These are phyloP conservation scores for Gaeumannomyces sp. DNA, from an alignment of 2,329 filamentous ascomycete genomes.

Conservation along the genomic window DNA sequence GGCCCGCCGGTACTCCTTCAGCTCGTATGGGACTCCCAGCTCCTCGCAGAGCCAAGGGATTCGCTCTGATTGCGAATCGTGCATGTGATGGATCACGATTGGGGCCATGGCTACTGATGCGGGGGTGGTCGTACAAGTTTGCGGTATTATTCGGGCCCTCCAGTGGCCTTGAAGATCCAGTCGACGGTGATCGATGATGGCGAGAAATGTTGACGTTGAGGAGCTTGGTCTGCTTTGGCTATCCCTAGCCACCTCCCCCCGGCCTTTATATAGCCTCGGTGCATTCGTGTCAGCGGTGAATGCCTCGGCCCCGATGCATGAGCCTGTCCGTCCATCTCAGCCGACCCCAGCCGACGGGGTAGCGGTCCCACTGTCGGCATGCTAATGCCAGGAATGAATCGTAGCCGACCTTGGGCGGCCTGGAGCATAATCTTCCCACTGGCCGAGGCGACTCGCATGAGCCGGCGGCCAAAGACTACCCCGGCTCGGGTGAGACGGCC, in stretches of 20 bases:
- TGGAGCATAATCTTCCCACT: neutral
- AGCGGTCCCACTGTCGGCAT: neutral
- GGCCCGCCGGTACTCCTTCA: constrained; percentile 24
- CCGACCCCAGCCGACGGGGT: neutral
- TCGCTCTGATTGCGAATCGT: constrained; percentile 56
- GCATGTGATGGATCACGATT: constrained; percentile 46
- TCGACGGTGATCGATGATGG: no score
- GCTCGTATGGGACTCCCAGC: constrained; percentile 45
- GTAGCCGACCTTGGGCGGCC: neutral
- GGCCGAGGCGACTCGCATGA: neutral
- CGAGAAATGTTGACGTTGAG: no score
- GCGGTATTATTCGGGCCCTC: neutral
- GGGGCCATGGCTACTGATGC: constrained; percentile 14
- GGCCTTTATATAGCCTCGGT: neutral
- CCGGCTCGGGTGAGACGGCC: neutral
- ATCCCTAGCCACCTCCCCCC: no score
- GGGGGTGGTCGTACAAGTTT: no score
- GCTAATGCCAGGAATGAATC: neutral
- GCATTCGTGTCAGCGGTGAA: neutral
- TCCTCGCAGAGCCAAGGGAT: constrained; percentile 61
- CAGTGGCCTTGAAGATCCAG: neutral
- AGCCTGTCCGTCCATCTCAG: neutral
- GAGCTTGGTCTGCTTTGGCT: no score
- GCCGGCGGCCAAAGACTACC: neutral
- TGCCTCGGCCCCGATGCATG: neutral